Percentiles rank a stretch among this genome's conserved stretches.
These are phyloP conservation scores for Acacia concinna DNA, from an alignment of 331 rosid genomes.

Conservation along the genomic window DNA sequence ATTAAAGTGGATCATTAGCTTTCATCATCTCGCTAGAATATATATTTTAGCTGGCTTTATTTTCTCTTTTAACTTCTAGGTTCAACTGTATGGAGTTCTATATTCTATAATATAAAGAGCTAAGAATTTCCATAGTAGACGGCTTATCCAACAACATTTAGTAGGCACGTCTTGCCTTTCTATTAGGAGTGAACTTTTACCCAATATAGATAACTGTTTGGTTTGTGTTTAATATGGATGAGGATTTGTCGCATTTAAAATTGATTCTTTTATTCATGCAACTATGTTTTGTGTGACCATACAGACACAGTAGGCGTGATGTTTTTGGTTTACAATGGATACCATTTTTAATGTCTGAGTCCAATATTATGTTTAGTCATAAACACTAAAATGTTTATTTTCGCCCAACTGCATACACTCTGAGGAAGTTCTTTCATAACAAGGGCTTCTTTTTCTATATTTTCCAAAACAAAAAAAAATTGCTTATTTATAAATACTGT, in stretches of 20 bases:
- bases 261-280: not conserved
- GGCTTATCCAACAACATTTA: not conserved
- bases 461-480: not conserved
- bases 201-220: not conserved
- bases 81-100: not conserved
- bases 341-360: not conserved
- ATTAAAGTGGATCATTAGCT: not conserved
- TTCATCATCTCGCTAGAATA: not conserved
- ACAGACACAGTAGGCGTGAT: not conserved
- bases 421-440: not conserved
- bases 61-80: not conserved
- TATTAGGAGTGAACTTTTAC: conserved; percentile 13
- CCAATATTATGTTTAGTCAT: not conserved
- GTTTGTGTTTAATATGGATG: conserved; percentile 1
- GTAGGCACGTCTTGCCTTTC: not conserved
- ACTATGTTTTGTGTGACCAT: not conserved
- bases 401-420: not conserved
- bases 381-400: not conserved
- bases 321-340: conserved; percentile 4
- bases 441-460: not conserved
- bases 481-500: not conserved
- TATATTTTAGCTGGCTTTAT: not conserved
- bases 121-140: not conserved
- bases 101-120: not conserved
- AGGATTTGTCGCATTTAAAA: not conserved